phyloP scores from a whole-genome alignment of 1,284 basidiomycete species.

The Psilocybe mexicana region DNA sequence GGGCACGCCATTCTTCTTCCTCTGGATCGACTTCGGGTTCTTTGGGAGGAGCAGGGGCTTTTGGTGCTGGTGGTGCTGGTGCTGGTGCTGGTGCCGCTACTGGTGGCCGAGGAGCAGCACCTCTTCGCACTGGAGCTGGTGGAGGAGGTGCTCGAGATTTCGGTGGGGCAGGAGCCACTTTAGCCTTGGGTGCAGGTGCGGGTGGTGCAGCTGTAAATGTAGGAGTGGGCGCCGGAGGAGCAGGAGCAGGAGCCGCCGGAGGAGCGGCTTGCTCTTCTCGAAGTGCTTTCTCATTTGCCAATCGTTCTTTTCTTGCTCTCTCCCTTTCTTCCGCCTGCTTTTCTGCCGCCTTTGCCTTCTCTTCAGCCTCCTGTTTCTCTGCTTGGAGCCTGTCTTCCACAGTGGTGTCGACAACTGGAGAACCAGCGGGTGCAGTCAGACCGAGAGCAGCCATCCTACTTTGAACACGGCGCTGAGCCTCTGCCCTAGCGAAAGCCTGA shows the following conservation, averaged over 20 bases:
- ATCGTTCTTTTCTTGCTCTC: conserved; percentile 61
- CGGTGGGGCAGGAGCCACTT: conserved; percentile 31
- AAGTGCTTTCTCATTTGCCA: conserved; percentile 67
- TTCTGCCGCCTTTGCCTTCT: conserved; percentile 74
- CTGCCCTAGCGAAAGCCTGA: conserved; percentile 75
- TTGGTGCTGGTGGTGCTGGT: conserved; percentile 7
- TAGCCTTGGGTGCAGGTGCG: conserved; percentile 3
- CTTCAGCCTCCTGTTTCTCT: conserved; percentile 86
- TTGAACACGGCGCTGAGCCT: conserved; percentile 84
- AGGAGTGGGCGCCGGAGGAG: conserved; percentile 3
- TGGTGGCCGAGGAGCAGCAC: conserved; percentile 34
- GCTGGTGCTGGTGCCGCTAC: conserved; percentile 25
- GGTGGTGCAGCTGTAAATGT: conserved; percentile 23
- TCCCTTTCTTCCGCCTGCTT: conserved; percentile 79
- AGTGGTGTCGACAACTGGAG: conserved; percentile 63
- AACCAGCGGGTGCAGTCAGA: conserved; percentile 52
- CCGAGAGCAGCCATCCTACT: conserved; percentile 90
- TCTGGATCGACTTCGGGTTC: conserved; percentile 45
- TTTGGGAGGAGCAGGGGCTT: conserved; percentile 14
- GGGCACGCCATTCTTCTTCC: conserved; percentile 59
- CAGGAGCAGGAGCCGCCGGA: conserved; percentile 8
- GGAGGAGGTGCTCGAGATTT: conserved; percentile 29
- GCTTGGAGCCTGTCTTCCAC: conserved; percentile 82
- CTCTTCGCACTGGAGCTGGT: conserved; percentile 20
- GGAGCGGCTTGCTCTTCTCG: conserved; percentile 40